These are phyloP conservation scores for Pichia eremophila DNA, from an alignment of 805 yeast genomes.

Conservation along the genomic window DNA sequence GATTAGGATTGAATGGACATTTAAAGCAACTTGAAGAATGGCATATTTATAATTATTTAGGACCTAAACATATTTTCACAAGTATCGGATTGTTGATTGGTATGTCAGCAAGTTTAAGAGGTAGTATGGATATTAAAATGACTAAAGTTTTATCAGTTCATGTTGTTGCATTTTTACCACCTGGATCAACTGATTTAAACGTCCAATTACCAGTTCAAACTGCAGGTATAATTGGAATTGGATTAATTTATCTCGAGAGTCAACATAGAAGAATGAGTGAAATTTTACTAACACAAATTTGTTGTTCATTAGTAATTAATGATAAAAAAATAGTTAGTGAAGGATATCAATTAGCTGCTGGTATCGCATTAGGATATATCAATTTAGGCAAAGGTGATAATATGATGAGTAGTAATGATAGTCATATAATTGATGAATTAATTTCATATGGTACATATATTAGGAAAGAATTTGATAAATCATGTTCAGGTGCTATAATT, in stretches of 20 bases:
- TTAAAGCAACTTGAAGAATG: constrained; percentile 79
- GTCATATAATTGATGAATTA: constrained; percentile 53
- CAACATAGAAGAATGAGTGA: constrained; percentile 85
- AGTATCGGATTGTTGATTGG: constrained; percentile 86
- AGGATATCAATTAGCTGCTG: constrained; percentile 80
- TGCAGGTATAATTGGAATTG: constrained; percentile 87
- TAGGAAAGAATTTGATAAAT: constrained; percentile 50
- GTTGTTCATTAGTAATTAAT: constrained; percentile 41
- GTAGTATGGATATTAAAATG: constrained; percentile 76
- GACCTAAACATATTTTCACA: constrained; percentile 77
- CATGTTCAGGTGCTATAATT: constrained; percentile 64
- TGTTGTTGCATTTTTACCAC: constrained; percentile 82
- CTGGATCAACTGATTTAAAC: constrained; percentile 82
- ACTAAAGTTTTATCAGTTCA: constrained; percentile 91
- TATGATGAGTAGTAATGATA: constrained; percentile 40
- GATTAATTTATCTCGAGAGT: constrained; percentile 66
- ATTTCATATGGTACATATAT: constrained; percentile 48
- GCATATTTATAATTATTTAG: constrained; percentile 89
- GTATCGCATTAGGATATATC: constrained; percentile 76
- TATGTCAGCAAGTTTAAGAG: constrained; percentile 79
- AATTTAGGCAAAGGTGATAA: constrained; percentile 70
- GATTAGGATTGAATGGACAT: constrained; percentile 88
- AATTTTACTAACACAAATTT: constrained; percentile 60
- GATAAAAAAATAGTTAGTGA: constrained; percentile 58
- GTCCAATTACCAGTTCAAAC: constrained; percentile 78